Conservation (phyloP, 2,329 filamentous ascomycete species). For the Orbilia quercus region DNA sequence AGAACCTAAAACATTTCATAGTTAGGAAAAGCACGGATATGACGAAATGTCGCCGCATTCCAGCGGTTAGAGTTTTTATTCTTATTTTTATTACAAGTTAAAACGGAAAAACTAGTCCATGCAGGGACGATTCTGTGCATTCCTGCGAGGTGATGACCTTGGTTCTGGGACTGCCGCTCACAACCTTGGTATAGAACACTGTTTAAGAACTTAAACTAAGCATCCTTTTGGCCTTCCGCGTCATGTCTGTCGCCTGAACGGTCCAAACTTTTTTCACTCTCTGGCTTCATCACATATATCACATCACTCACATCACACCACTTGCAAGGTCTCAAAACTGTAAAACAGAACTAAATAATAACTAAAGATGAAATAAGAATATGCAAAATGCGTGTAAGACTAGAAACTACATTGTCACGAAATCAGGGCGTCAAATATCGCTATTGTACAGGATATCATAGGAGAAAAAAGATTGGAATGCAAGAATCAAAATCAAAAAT, state of each 20-base stretch:
- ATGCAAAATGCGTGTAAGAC: slow-evolving; percentile 12
- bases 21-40: not conserved
- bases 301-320: not conserved
- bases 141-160: slow-evolving; percentile 8
- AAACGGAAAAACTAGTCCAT: slow-evolving; percentile 22
- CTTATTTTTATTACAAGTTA: slow-evolving; percentile 1
- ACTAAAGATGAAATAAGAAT: not conserved
- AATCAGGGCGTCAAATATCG: slow-evolving; percentile 52
- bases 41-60: slow-evolving; percentile 29
- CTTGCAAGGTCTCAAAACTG: not conserved
- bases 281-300: no score
- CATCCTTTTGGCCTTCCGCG: no score
- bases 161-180: not conserved
- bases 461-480: slow-evolving; percentile 6
- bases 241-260: no score
- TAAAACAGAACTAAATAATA: not conserved
- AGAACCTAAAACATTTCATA: no score
- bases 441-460: slow-evolving; percentile 55
- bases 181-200: no score
- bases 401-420: slow-evolving; percentile 33
- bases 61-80: slow-evolving; percentile 15
- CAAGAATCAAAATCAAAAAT: slow-evolving; percentile 1
- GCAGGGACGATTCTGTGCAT: slow-evolving; percentile 26
- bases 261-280: no score
- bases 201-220: no score